Evolutionary conservation across 345 rosid species (phyloP).

Genomic region (Hibiscus mutabilis): DNA sequence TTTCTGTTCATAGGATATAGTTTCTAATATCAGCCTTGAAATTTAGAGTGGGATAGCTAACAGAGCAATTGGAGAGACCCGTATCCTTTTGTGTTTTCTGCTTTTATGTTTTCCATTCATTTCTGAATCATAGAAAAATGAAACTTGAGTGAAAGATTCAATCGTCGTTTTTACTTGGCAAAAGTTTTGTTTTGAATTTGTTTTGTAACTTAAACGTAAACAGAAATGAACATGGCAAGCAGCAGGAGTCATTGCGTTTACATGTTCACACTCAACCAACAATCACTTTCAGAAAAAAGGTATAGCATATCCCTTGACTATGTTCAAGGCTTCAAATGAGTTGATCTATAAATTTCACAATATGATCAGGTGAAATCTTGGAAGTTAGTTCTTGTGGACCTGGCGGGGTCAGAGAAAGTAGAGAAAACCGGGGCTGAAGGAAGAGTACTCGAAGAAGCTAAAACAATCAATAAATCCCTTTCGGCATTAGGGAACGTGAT

Average conservation of each 20-base stretch:
- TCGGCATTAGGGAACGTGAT: constrained; percentile 88
- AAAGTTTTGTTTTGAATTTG: constrained; percentile 13
- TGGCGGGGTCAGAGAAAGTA: constrained; percentile 91
- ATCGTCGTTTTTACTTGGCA: neutral
- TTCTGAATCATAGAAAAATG: neutral
- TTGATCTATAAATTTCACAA: constrained; percentile 4
- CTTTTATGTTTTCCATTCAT: neutral
- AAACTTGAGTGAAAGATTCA: neutral
- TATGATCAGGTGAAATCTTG: constrained; percentile 46
- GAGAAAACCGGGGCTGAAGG: constrained; percentile 99
- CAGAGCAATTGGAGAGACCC: constrained; percentile 90
- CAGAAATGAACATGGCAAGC: constrained; percentile 90
- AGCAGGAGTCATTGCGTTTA: constrained; percentile 85
- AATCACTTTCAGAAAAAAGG: constrained; percentile 50
- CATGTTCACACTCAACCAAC: constrained; percentile 53
- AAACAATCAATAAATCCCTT: constrained; percentile 84
- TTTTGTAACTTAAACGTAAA: constrained; percentile 23
- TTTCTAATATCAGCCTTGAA: constrained; percentile 24
- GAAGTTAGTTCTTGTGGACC: constrained; percentile 74
- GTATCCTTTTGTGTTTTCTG: constrained; percentile 45
- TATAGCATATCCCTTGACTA: constrained; percentile 16
- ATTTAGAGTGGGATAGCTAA: constrained; percentile 71
- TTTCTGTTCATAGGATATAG: constrained; percentile 4
- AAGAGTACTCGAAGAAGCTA: constrained; percentile 86
- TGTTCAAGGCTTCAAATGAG: neutral